These are phyloP conservation scores for Fomitopsis serialis DNA, from an alignment of 768 basidiomycete genomes.

Conservation along the genomic window DNA sequence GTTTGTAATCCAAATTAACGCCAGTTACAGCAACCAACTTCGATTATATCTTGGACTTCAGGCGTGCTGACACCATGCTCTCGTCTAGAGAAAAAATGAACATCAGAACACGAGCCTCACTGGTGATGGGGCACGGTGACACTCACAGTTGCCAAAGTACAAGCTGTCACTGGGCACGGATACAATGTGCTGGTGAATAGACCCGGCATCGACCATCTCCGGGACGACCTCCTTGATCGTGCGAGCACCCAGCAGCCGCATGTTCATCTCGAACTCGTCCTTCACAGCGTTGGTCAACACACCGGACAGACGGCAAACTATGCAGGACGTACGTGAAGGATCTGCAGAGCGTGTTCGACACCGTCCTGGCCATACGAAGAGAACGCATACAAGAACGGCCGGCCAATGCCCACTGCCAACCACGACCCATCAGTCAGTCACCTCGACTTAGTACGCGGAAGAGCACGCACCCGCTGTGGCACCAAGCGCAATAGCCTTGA, in stretches of 20 bases:
- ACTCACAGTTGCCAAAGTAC: constrained; percentile 79
- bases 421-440: not conserved
- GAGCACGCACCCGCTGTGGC: constrained; percentile 67
- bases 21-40: no score
- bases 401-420: constrained; percentile 65
- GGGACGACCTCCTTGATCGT: constrained; percentile 76
- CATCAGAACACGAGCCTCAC: not conserved
- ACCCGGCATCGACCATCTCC: constrained; percentile 85
- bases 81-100: constrained; percentile 28
- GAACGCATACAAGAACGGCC: constrained; percentile 86
- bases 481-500: constrained; percentile 85
- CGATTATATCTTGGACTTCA: constrained; percentile 35
- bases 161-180: constrained; percentile 69
- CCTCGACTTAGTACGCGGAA: constrained; percentile 28
- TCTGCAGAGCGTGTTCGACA: constrained; percentile 76
- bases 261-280: constrained; percentile 99
- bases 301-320: not conserved
- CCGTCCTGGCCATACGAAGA: constrained; percentile 87
- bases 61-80: constrained; percentile 35
- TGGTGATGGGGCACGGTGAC: no score
- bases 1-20: no score
- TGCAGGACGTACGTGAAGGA: constrained; percentile 51
- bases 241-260: constrained; percentile 85
- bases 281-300: constrained; percentile 25
- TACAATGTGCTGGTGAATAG: constrained; percentile 59